A percentile compares a stretch with the other conserved stretches of the same genome.
These are phyloP conservation scores for Coprinellus micaceus DNA, from an alignment of 768 basidiomycete species.

Conservation along the genomic window DNA sequence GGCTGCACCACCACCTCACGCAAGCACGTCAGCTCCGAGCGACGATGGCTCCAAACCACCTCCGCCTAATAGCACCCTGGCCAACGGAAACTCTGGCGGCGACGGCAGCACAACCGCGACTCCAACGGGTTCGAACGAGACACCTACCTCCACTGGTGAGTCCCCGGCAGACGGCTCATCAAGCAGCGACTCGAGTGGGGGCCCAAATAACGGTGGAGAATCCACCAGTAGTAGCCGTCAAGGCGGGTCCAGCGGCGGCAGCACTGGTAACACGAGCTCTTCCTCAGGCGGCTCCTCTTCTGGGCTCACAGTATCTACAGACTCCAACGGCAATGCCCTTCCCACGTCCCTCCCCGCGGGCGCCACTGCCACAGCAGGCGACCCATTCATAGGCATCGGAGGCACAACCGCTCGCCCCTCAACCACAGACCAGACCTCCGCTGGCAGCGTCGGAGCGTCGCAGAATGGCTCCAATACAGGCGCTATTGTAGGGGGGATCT, in stretches of 20 bases:
- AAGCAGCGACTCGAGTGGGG: not conserved
- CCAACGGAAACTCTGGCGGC: too few species aligned
- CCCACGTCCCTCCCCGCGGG: not conserved
- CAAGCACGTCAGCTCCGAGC: too few species aligned
- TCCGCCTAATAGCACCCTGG: too few species aligned
- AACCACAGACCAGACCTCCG: constrained; percentile 5
- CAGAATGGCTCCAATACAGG: constrained; percentile 32
- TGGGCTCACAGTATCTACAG: not conserved
- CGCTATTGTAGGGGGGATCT: constrained; percentile 49
- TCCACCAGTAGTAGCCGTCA: too few species aligned
- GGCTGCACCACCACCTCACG: too few species aligned
- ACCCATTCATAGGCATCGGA: not conserved
- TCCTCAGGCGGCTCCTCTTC: not conserved
- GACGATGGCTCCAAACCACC: too few species aligned
- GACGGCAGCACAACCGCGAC: not conserved
- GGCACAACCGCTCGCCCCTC: not conserved
- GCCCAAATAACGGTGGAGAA: not conserved
- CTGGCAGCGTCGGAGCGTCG: constrained; percentile 12
- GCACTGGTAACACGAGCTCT: not conserved
- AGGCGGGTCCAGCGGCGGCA: not conserved
- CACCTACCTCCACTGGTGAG: not conserved
- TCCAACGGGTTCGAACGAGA: not conserved
- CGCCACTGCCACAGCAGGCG: too few species aligned
- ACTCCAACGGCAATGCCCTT: not conserved
- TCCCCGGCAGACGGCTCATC: not conserved